Evolutionary conservation across 345 rosid species (phyloP).

Genomic region (Kernera saxatilis): DNA sequence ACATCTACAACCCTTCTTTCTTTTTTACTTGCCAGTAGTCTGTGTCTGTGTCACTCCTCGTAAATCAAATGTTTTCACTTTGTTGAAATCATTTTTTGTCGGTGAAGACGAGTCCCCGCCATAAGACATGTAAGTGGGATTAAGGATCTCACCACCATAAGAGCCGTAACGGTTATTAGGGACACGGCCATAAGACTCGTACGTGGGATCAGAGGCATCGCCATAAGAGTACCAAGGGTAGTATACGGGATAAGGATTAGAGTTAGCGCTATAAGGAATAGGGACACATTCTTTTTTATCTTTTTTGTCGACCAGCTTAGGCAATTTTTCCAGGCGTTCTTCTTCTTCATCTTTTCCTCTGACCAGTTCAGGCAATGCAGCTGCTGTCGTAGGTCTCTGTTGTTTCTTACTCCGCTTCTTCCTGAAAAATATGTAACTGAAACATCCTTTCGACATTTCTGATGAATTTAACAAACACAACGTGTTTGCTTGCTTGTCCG

Average conservation of each 20-base stretch:
- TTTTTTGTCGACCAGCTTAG: too few relatives aligned
- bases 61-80: constrained; percentile 1
- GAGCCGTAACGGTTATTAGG: too few relatives aligned
- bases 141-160: too few relatives aligned
- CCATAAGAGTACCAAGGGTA: too few relatives aligned
- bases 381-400: neutral
- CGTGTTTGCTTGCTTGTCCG: neutral
- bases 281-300: too few relatives aligned
- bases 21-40: neutral
- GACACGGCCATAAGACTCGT: too few relatives aligned
- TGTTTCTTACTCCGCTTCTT: neutral
- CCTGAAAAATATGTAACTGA: neutral
- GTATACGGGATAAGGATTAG: too few relatives aligned
- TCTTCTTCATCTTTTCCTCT: neutral
- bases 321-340: neutral
- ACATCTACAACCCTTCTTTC: neutral
- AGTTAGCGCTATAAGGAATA: too few relatives aligned
- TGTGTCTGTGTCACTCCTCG: neutral
- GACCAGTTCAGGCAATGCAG: neutral
- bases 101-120: neutral
- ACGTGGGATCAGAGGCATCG: too few relatives aligned
- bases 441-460: neutral
- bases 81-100: neutral
- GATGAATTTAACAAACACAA: neutral
- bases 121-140: too few relatives aligned